These are phyloP conservation scores for Rhizophagus clarus DNA, from an alignment of 192 early-diverging fungal genomes.

Conservation along the genomic window DNA sequence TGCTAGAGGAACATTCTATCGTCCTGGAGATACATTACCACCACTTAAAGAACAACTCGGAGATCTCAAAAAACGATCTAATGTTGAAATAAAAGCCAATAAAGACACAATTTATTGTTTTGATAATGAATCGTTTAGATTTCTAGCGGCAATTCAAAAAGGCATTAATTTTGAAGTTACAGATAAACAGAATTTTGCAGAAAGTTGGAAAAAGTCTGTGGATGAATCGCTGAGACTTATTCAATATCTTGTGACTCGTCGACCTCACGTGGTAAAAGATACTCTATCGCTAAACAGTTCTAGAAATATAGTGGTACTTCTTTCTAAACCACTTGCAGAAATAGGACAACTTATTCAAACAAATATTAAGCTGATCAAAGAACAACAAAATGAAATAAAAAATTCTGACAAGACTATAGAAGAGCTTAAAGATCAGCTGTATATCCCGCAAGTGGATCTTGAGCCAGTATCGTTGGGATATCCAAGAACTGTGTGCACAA, in stretches of 20 bases:
- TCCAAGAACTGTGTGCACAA: slow-evolving; percentile 38
- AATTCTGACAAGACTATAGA: slow-evolving; percentile 20
- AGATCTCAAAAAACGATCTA: slow-evolving; percentile 16
- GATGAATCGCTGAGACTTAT: slow-evolving; percentile 34
- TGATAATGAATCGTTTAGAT: slow-evolving; percentile 40
- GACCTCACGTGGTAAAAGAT: slow-evolving; percentile 32
- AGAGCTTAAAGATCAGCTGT: slow-evolving; percentile 27
- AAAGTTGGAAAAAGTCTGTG: slow-evolving; percentile 36
- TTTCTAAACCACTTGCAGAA: slow-evolving; percentile 34
- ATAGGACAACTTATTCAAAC: slow-evolving; percentile 35
- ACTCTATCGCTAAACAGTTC: slow-evolving; percentile 37
- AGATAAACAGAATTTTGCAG: slow-evolving; percentile 27
- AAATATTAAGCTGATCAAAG: slow-evolving; percentile 27
- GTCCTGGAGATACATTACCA: slow-evolving; percentile 35
- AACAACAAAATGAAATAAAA: slow-evolving; percentile 31
- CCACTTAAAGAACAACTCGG: slow-evolving; percentile 24
- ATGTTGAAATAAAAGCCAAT: slow-evolving; percentile 20
- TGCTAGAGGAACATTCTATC: slow-evolving; percentile 31
- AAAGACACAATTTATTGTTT: slow-evolving; percentile 30
- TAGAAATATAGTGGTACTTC: slow-evolving; percentile 30
- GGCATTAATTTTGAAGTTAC: slow-evolving; percentile 21
- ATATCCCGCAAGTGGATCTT: slow-evolving; percentile 31
- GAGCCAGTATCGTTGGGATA: slow-evolving; percentile 23
- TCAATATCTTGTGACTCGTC: slow-evolving; percentile 16
- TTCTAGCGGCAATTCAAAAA: slow-evolving; percentile 34